phyloP scores from a whole-genome alignment of 2,329 filamentous ascomycete species.

The Penicillium brasilianum region DNA sequence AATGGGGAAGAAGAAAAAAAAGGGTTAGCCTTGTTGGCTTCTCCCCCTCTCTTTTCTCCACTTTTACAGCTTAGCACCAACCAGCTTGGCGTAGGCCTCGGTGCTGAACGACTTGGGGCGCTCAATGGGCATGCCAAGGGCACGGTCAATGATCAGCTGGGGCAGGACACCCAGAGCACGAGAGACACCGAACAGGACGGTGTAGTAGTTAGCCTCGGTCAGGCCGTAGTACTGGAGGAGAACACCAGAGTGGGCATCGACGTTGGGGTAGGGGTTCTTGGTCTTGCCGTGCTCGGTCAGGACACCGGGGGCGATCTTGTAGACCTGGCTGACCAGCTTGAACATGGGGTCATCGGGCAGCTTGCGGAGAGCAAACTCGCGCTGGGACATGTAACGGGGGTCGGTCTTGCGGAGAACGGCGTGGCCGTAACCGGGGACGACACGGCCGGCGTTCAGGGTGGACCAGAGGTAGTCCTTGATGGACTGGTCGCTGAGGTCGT shows the following conservation, averaged over 20 bases:
- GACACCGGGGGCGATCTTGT: constrained; percentile 98
- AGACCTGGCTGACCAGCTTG: constrained; percentile 99
- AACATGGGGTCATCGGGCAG: constrained; percentile 98
- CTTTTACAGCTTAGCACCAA: constrained; percentile 80
- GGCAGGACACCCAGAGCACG: constrained; percentile 97
- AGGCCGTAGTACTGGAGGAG: constrained; percentile 99
- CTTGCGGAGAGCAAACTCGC: constrained; percentile 92
- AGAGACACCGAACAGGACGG: constrained; percentile 97
- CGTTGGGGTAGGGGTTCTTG: constrained; percentile 99
- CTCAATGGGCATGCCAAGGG: constrained; percentile 95
- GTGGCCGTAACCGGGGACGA: constrained; percentile 98
- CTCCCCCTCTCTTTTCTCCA: background rate
- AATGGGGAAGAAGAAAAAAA: background rate
- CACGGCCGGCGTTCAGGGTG: constrained; percentile 91
- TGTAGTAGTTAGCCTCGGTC: constrained; percentile 99
- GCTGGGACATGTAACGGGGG: constrained; percentile 97
- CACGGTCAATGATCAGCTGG: constrained; percentile 99
- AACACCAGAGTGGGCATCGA: constrained; percentile 98
- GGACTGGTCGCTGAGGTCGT: constrained; percentile 92
- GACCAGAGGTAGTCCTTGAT: constrained; percentile 99
- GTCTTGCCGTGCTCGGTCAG: constrained; percentile 99
- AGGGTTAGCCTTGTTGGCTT: background rate
- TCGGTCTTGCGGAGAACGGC: constrained; percentile 99
- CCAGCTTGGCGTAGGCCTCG: constrained; percentile 92
- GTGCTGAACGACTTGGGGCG: constrained; percentile 99